These are phyloP conservation scores for Colletotrichum sp. DNA, from an alignment of 2,329 filamentous ascomycete species.

Conservation along the genomic window DNA sequence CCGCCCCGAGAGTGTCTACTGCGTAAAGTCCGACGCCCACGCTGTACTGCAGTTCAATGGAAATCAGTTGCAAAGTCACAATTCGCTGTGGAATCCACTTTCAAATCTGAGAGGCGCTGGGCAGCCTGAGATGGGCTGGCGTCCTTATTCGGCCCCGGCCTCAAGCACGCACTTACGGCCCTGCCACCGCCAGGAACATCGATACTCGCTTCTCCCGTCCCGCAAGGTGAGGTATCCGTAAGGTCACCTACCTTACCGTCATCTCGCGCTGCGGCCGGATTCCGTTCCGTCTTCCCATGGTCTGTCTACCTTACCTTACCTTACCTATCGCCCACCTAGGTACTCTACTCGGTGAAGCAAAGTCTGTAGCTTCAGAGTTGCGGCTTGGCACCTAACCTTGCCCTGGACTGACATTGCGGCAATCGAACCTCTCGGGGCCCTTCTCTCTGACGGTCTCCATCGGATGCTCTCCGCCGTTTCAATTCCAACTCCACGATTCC, in stretches of 20 bases:
- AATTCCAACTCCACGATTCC: background rate
- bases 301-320: background rate
- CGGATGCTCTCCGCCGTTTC: constrained; percentile 6
- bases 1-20: background rate
- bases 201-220: background rate
- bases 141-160: background rate
- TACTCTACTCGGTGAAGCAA: background rate
- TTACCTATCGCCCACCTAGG: background rate
- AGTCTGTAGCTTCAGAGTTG: background rate
- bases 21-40: background rate
- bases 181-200: background rate
- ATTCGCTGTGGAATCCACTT: background rate
- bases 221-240: background rate
- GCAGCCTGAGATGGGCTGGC: background rate
- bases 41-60: background rate
- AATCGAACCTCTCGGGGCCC: background rate
- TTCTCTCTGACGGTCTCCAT: background rate
- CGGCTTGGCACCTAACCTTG: background rate
- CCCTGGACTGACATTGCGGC: background rate
- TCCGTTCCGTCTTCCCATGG: background rate
- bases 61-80: background rate
- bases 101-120: background rate
- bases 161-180: background rate
- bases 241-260: background rate
- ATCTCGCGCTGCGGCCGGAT: background rate